phyloP scores from a whole-genome alignment of 108 stramenopile genomes.

The Skeletonema menzelii region DNA sequence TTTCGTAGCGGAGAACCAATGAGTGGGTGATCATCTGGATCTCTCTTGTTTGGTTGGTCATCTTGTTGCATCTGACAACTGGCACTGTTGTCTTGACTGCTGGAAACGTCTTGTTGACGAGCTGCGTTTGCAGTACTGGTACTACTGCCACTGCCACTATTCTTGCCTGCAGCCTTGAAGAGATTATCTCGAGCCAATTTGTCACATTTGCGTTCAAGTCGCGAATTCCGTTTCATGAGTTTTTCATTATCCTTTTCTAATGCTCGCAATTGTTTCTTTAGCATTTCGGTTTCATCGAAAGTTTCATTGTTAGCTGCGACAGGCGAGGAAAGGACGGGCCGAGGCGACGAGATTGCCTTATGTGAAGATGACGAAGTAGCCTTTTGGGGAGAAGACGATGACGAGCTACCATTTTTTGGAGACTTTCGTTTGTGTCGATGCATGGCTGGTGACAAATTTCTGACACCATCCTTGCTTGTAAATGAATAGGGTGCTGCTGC shows the following conservation, averaged over 20 bases:
- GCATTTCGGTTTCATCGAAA: background rate
- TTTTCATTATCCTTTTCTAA: slow-evolving; percentile 25
- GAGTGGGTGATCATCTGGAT: slow-evolving; percentile 25
- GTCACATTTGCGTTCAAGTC: slow-evolving; percentile 14
- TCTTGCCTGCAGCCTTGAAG: background rate
- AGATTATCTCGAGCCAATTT: slow-evolving; percentile 17
- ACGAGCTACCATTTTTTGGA: background rate
- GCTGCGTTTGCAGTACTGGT: background rate
- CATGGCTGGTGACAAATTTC: background rate
- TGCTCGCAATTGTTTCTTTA: slow-evolving; percentile 7
- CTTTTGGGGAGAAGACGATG: background rate
- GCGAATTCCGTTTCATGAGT: slow-evolving; percentile 13
- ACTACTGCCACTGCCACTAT: background rate
- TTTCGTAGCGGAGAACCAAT: slow-evolving; percentile 22
- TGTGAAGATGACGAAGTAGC: background rate
- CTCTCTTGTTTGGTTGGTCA: slow-evolving; percentile 5
- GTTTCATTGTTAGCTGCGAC: background rate
- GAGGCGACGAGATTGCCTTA: background rate
- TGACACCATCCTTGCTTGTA: background rate
- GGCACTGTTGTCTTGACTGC: background rate
- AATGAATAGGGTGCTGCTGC: slow-evolving; percentile 1
- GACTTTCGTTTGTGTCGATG: background rate
- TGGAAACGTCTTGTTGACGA: background rate
- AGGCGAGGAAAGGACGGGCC: background rate
- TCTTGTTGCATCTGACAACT: background rate